Evolutionary conservation across 1,139 yeast genomes (phyloP).

Genomic region (Oligophagozyma castellii): DNA sequence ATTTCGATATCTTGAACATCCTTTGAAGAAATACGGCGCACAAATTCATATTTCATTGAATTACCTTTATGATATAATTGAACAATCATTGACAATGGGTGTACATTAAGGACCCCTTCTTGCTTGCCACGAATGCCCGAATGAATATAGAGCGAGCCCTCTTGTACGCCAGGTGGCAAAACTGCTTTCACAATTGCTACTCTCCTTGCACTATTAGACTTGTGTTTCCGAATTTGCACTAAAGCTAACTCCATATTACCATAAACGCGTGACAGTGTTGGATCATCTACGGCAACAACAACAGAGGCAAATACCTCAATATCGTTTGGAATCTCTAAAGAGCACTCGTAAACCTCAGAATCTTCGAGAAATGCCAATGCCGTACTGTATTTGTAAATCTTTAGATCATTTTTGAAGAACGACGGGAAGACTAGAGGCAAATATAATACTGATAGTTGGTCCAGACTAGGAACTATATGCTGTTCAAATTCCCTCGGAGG

Average conservation of each 20-base stretch:
- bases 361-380: constrained; percentile 63
- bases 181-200: constrained; percentile 69
- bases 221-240: constrained; percentile 64
- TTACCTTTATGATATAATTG: constrained; percentile 69
- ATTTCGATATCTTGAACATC: constrained; percentile 60
- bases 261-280: constrained; percentile 7
- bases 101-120: constrained; percentile 44
- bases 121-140: constrained; percentile 58
- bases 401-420: constrained; percentile 45
- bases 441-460: constrained; percentile 62
- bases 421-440: constrained; percentile 80
- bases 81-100: constrained; percentile 60
- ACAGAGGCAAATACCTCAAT: constrained; percentile 42
- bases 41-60: constrained; percentile 47
- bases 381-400: constrained; percentile 57
- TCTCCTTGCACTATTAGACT: constrained; percentile 34
- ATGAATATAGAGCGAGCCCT: constrained; percentile 66
- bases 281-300: constrained; percentile 13
- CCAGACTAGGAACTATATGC: constrained; percentile 74
- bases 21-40: constrained; percentile 58
- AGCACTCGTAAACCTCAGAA: constrained; percentile 67
- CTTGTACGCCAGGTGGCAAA: constrained; percentile 50
- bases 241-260: constrained; percentile 42
- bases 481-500: constrained; percentile 71
- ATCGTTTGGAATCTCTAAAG: constrained; percentile 53